Evolutionary conservation across 2,329 filamentous ascomycete genomes (phyloP).

Genomic region (Ophiocordyceps robertsii): DNA sequence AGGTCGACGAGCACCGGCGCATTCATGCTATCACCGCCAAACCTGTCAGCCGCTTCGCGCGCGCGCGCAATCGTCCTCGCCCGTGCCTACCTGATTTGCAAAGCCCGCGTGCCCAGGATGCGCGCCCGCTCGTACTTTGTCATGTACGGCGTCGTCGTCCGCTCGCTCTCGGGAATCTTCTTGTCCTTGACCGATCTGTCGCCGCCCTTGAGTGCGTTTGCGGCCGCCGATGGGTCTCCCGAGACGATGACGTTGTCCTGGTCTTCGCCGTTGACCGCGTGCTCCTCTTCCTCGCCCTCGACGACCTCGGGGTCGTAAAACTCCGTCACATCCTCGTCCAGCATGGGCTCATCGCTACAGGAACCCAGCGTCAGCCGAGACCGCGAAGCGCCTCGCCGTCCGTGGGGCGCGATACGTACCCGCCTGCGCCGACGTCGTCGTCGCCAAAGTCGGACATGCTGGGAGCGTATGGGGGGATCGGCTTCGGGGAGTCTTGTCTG

Average conservation of each 20-base stretch:
- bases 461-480: neutral
- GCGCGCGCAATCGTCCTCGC: neutral
- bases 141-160: slow-evolving; percentile 95
- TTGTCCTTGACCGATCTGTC: slow-evolving; percentile 58
- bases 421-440: slow-evolving; percentile 45
- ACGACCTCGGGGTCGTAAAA: slow-evolving; percentile 43
- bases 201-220: slow-evolving; percentile 37
- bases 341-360: slow-evolving; percentile 53
- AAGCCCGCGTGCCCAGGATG: slow-evolving; percentile 79
- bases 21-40: slow-evolving; percentile 60
- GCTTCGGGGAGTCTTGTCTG: neutral
- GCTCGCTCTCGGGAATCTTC: slow-evolving; percentile 79
- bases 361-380: neutral
- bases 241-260: slow-evolving; percentile 47
- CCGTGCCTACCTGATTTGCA: slow-evolving; percentile 81
- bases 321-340: slow-evolving; percentile 53
- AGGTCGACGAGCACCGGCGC: slow-evolving; percentile 92
- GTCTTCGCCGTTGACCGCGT: slow-evolving; percentile 38
- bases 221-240: slow-evolving; percentile 47
- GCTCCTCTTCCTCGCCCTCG: slow-evolving; percentile 36
- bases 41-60: slow-evolving; percentile 2
- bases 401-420: slow-evolving; percentile 27
- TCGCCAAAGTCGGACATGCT: slow-evolving; percentile 65
- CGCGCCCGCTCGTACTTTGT: slow-evolving; percentile 96
- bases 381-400: neutral